Evolutionary conservation across 108 stramenopile species (phyloP).

Genomic region (Pseudonitzschia multiseries): DNA sequence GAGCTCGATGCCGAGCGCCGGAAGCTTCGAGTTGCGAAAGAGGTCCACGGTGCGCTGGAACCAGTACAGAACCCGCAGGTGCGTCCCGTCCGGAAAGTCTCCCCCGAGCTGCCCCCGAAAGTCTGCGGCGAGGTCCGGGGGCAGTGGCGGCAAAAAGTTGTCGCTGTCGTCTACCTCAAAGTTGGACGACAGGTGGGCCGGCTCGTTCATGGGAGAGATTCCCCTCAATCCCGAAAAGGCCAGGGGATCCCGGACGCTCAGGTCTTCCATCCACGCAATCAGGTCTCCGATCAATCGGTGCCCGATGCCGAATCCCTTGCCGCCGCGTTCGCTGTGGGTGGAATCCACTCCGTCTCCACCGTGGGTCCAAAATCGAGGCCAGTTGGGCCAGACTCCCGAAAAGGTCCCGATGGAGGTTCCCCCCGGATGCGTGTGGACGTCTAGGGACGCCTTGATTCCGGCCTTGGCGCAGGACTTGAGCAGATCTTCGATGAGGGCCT

Average conservation of each 20-base stretch:
- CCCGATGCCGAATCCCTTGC: constrained; percentile 47
- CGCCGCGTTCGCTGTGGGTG: constrained; percentile 17
- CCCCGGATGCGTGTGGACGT: constrained; percentile 75
- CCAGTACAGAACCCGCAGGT: constrained; percentile 73
- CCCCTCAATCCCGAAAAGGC: constrained; percentile 66
- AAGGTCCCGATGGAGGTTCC: constrained; percentile 77
- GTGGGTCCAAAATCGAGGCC: constrained; percentile 67
- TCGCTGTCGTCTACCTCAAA: constrained; percentile 36
- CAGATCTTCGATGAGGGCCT: constrained; percentile 46
- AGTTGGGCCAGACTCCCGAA: constrained; percentile 73
- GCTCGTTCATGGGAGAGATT: constrained; percentile 80
- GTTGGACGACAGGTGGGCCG: constrained; percentile 72
- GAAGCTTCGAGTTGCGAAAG: constrained; percentile 67
- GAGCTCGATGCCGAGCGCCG: constrained; percentile 54
- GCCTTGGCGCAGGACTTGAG: constrained; percentile 47
- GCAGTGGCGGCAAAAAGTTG: constrained; percentile 66
- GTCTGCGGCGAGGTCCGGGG: constrained; percentile 35
- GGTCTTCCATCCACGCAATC: constrained; percentile 57
- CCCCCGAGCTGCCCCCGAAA: constrained; percentile 48
- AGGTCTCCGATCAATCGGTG: constrained; percentile 47
- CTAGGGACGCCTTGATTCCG: constrained; percentile 37
- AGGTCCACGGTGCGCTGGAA: constrained; percentile 58
- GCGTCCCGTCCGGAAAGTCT: constrained; percentile 64
- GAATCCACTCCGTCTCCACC: constrained; percentile 35
- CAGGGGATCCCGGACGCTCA: constrained; percentile 44